phyloP scores from a whole-genome alignment of 2,329 filamentous ascomycete species.

The Epichloe hybrida region DNA sequence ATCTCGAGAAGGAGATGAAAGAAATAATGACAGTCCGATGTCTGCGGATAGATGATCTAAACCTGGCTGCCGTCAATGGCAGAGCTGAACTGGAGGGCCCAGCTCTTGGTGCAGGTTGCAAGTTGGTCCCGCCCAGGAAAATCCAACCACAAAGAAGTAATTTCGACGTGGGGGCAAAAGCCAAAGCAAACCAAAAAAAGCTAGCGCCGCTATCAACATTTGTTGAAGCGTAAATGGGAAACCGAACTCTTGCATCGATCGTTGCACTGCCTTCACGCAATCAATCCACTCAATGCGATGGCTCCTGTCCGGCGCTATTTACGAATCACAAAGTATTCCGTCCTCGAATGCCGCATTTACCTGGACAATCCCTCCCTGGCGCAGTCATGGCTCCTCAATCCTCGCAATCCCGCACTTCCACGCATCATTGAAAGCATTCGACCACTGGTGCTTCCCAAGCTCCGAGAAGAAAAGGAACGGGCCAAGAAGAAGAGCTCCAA shows the following conservation, averaged over 20 bases:
- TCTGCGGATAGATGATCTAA: too few relatives aligned
- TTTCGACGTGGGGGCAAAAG: background rate
- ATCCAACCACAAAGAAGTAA: background rate
- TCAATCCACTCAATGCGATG: constrained; percentile 36
- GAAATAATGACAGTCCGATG: too few relatives aligned
- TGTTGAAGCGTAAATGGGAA: background rate
- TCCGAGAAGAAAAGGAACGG: constrained; percentile 67
- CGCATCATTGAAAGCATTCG: constrained; percentile 76
- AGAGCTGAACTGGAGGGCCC: too few relatives aligned
- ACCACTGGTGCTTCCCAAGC: constrained; percentile 76
- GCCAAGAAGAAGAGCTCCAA: constrained; percentile 51
- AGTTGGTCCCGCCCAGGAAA: too few relatives aligned
- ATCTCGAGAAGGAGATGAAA: too few relatives aligned
- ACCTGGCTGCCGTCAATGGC: too few relatives aligned
- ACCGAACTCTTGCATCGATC: background rate
- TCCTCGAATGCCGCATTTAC: constrained; percentile 94
- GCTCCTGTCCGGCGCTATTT: constrained; percentile 81
- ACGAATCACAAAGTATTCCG: constrained; percentile 82
- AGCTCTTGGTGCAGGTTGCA: too few relatives aligned
- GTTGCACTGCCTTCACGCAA: background rate
- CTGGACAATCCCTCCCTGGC: constrained; percentile 78
- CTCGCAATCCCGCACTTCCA: constrained; percentile 61
- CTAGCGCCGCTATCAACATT: background rate
- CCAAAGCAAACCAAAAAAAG: background rate
- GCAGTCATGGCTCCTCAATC: constrained; percentile 71